These are phyloP conservation scores for Trametes coccinea DNA, from an alignment of 768 basidiomycete genomes.

Conservation along the genomic window DNA sequence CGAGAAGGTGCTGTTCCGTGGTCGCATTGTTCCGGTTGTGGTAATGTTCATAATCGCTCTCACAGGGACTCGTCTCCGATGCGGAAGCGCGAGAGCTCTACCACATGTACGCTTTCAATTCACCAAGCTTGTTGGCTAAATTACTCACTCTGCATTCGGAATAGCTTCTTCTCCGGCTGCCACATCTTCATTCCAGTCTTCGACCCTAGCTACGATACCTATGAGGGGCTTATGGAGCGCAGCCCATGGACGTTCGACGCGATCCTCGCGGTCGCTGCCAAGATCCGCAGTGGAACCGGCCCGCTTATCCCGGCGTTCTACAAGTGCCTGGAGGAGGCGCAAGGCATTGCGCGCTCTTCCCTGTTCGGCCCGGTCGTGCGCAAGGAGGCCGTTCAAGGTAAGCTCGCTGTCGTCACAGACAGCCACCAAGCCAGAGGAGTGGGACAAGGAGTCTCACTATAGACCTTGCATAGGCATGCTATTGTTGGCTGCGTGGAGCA, in stretches of 20 bases:
- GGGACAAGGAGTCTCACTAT: background rate
- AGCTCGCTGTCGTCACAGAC: constrained; percentile 27
- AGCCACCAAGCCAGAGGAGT: background rate
- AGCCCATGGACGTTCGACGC: constrained; percentile 96
- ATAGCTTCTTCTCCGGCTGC: constrained; percentile 85
- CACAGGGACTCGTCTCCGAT: constrained; percentile 82
- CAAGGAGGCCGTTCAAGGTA: constrained; percentile 93
- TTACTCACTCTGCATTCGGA: background rate
- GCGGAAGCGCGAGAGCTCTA: constrained; percentile 86
- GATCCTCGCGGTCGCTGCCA: constrained; percentile 87
- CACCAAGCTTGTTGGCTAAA: constrained; percentile 2
- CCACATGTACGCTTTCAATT: constrained; percentile 55
- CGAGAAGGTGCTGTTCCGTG: constrained; percentile 59
- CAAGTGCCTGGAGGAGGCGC: constrained; percentile 90
- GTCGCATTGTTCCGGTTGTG: too few species aligned
- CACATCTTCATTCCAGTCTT: constrained; percentile 96
- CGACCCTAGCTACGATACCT: constrained; percentile 91
- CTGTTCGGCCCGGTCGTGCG: constrained; percentile 91
- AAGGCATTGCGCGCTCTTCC: constrained; percentile 91
- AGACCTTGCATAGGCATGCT: constrained; percentile 66
- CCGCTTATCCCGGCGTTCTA: constrained; percentile 85
- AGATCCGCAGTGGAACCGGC: constrained; percentile 88
- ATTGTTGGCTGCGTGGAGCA: constrained; percentile 89
- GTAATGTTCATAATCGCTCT: background rate
- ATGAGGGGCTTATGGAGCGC: constrained; percentile 87